Evolutionary conservation across 768 basidiomycete genomes (phyloP).

Genomic region (Russula foetens): DNA sequence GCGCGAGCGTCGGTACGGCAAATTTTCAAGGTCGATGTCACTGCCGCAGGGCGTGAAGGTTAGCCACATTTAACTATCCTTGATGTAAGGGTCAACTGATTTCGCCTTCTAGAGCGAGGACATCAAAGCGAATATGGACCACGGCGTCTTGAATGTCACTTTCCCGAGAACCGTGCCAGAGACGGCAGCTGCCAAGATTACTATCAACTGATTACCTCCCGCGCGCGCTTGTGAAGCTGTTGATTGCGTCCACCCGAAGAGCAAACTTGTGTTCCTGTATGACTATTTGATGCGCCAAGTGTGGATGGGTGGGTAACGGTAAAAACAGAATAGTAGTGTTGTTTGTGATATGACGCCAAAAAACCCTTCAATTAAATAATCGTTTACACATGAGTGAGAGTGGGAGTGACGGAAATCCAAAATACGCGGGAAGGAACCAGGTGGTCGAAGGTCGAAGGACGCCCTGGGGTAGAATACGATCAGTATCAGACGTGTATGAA

Average conservation of each 20-base stretch:
- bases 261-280: background rate
- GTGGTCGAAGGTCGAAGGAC: no score
- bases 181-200: background rate
- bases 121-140: constrained; percentile 25
- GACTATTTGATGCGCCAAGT: background rate
- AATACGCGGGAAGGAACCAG: no score
- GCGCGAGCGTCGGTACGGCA: constrained; percentile 27
- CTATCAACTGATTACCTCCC: background rate
- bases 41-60: constrained; percentile 22
- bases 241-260: background rate
- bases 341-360: background rate
- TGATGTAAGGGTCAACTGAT: background rate
- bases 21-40: constrained; percentile 24
- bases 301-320: background rate
- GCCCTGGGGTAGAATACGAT: background rate
- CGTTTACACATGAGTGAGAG: no score
- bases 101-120: constrained; percentile 21
- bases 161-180: constrained; percentile 23
- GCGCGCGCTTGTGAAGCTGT: background rate
- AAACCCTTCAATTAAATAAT: background rate
- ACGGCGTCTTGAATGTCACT: constrained; percentile 26
- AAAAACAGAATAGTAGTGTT: background rate
- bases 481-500: background rate
- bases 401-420: background rate
- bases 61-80: background rate